A percentile compares a stretch with the other conserved stretches of the same genome.
These are phyloP conservation scores for Pichia exigua DNA, from an alignment of 805 yeast species.

Conservation along the genomic window DNA sequence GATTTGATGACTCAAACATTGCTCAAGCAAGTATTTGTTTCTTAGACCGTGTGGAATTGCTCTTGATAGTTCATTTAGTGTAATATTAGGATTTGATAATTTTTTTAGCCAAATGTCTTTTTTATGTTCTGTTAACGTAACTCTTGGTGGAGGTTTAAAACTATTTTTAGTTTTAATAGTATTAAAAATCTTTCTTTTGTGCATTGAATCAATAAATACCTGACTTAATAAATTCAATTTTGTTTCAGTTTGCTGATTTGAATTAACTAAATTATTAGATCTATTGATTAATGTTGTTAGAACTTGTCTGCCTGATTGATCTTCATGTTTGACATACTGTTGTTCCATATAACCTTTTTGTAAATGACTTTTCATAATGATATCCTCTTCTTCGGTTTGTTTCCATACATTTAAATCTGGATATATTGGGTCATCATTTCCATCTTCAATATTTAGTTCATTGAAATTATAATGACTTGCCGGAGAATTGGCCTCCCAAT, in stretches of 20 bases:
- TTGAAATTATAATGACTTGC: not conserved
- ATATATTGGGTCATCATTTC: conserved; percentile 25
- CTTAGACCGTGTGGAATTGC: conserved; percentile 89
- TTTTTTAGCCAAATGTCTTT: conserved; percentile 81
- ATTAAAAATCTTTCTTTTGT: conserved; percentile 38
- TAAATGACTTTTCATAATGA: conserved; percentile 43
- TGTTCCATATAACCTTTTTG: conserved; percentile 68
- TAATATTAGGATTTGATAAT: conserved; percentile 57
- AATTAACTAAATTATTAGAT: not conserved
- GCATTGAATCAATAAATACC: conserved; percentile 41
- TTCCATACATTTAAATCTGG: conserved; percentile 75
- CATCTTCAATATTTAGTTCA: not conserved
- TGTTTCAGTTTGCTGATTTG: not conserved
- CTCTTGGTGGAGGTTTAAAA: conserved; percentile 80
- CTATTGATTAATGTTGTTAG: conserved; percentile 9
- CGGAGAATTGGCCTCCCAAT: conserved; percentile 16
- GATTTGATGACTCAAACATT: conserved; percentile 54
- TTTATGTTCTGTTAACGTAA: conserved; percentile 81
- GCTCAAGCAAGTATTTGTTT: conserved; percentile 65
- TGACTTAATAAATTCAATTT: conserved; percentile 37
- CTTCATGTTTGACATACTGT: conserved; percentile 57
- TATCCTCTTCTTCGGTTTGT: conserved; percentile 48
- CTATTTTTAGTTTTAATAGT: conserved; percentile 41
- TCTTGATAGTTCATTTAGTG: conserved; percentile 60
- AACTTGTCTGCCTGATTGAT: conserved; percentile 58